Evolutionary conservation across 2,329 filamentous ascomycete species (phyloP).

Genomic region (Apiospora hydei): DNA sequence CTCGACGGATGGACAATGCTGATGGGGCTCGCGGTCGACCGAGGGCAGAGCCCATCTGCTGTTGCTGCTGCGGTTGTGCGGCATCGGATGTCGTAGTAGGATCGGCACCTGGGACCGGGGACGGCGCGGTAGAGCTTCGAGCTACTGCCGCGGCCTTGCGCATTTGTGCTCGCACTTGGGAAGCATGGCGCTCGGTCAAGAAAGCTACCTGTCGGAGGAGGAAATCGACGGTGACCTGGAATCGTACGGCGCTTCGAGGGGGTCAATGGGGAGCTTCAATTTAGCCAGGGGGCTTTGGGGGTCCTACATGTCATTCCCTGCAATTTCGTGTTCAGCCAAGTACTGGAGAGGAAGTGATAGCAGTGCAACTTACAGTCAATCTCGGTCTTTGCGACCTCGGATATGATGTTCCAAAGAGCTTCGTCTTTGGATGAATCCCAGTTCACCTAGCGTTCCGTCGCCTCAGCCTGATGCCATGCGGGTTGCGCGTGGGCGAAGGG

Average conservation of each 20-base stretch:
- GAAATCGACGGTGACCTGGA: constrained; percentile 87
- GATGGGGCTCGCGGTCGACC: constrained; percentile 56
- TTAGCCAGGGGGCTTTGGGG: constrained; percentile 28
- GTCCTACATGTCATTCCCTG: constrained; percentile 80
- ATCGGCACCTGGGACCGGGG: constrained; percentile 62
- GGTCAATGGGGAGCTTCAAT: constrained; percentile 32
- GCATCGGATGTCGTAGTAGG: constrained; percentile 49
- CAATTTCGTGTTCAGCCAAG: constrained; percentile 24
- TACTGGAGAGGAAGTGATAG: neutral
- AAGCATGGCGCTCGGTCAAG: constrained; percentile 89
- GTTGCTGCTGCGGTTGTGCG: constrained; percentile 57
- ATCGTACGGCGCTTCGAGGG: constrained; percentile 69
- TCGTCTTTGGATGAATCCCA: constrained; percentile 91
- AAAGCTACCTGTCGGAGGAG: constrained; percentile 92
- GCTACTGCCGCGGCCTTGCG: constrained; percentile 71
- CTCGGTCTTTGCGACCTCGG: constrained; percentile 80
- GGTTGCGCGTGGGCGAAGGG: constrained; percentile 27
- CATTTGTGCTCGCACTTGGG: constrained; percentile 90
- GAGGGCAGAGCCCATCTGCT: constrained; percentile 56
- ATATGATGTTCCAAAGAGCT: constrained; percentile 88
- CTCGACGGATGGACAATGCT: constrained; percentile 63
- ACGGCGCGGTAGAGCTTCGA: constrained; percentile 63
- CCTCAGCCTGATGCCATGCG: constrained; percentile 25
- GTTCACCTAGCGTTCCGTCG: constrained; percentile 67
- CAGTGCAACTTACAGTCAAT: constrained; percentile 74